A percentile compares a stretch with the other conserved stretches of the same genome.
Evolutionary conservation across 2,329 filamentous ascomycete species (phyloP).

Genomic region (Alternaria atra): DNA sequence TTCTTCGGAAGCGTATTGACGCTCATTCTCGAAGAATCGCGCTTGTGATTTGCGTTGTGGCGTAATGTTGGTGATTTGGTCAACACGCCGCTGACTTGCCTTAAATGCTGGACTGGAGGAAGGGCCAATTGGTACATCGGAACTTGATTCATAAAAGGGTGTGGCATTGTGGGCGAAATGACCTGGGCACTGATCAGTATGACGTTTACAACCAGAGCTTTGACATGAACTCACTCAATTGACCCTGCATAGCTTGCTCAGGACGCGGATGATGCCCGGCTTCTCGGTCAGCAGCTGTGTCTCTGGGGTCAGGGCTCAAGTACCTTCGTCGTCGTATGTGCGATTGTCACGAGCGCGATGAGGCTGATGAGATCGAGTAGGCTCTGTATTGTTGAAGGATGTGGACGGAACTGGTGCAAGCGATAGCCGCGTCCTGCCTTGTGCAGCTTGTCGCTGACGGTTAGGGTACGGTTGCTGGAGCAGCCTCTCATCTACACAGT

Average conservation of each 20-base stretch:
- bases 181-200: constrained; percentile 19
- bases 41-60: neutral
- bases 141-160: constrained; percentile 38
- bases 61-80: neutral
- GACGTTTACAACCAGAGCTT: neutral
- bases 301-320: neutral
- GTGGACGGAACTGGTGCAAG: constrained; percentile 38
- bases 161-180: constrained; percentile 35
- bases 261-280: constrained; percentile 8
- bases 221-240: constrained; percentile 15
- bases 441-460: constrained; percentile 46
- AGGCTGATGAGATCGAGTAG: constrained; percentile 12
- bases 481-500: constrained; percentile 46
- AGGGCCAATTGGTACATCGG: constrained; percentile 34
- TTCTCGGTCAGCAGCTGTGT: constrained; percentile 2
- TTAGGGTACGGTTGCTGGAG: constrained; percentile 44
- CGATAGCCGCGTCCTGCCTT: constrained; percentile 50
- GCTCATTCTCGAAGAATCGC: neutral
- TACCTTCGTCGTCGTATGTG: neutral
- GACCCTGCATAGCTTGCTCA: constrained; percentile 5
- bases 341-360: neutral
- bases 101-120: constrained; percentile 55
- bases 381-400: constrained; percentile 9
- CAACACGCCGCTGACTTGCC: constrained; percentile 45
- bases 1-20: neutral